A percentile compares a stretch with the other conserved stretches of the same genome.
These are phyloP conservation scores for Zasmidium citrigriseum DNA, from an alignment of 2,329 filamentous ascomycete species.

Conservation along the genomic window DNA sequence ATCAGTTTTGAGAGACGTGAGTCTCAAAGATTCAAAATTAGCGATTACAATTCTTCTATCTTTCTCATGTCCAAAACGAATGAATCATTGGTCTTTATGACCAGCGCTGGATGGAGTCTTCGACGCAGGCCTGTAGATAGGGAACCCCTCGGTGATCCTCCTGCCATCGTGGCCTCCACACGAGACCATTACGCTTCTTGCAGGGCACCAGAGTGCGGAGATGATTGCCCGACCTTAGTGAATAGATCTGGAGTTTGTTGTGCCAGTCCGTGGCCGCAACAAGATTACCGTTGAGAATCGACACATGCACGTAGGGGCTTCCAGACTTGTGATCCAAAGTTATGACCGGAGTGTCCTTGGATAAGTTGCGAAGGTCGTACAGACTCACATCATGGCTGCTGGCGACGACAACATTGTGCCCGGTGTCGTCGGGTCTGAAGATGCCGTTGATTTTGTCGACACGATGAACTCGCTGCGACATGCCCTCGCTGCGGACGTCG, in stretches of 20 bases:
- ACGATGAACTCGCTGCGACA: conserved; percentile 11
- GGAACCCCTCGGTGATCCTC: conserved; percentile 19
- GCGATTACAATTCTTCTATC: too few species aligned
- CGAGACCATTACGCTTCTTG: conserved; percentile 1
- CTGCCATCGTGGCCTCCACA: conserved; percentile 20
- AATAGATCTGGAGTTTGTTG: conserved; percentile 27
- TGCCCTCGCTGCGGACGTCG: conserved; percentile 15
- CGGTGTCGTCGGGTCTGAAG: conserved; percentile 3
- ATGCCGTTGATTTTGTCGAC: conserved; percentile 12
- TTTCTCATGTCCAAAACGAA: too few species aligned
- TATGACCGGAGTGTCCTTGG: conserved; percentile 14
- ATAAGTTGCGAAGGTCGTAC: conserved; percentile 20
- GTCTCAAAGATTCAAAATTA: not conserved
- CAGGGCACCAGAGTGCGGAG: conserved; percentile 15
- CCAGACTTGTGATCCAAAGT: conserved; percentile 11
- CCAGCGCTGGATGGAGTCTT: conserved; percentile 23
- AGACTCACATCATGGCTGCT: conserved; percentile 20
- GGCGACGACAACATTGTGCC: conserved; percentile 16
- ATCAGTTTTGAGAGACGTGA: not conserved
- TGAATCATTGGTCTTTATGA: not conserved
- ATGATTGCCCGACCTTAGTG: conserved; percentile 19
- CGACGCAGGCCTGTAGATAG: conserved; percentile 25
- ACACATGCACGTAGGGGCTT: conserved; percentile 1
- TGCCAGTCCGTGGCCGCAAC: conserved; percentile 25
- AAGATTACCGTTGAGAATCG: conserved; percentile 8